Base-by-base conservation (phyloP, 306 rosid genomes). In the Vigna reflexopilosa region DNA sequence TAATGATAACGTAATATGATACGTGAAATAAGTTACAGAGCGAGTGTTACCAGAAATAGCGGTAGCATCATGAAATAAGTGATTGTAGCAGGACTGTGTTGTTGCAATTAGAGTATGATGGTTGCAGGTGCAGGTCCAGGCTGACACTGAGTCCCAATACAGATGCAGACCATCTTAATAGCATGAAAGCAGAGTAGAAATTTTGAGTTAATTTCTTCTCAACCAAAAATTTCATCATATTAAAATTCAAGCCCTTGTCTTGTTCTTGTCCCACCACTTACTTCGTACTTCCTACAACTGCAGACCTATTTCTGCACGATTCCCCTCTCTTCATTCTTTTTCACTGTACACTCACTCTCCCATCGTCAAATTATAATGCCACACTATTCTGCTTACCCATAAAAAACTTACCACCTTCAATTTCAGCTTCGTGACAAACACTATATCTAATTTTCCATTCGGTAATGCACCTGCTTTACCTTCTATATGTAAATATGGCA, bases 251-350 rank as follows among this genome's bases (percentile, higher is more conserved):
- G 22, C 9, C 56, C 68, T 45, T 45, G 50, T 12, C 13, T 45
- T 45, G 79, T 65, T 42, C 72, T 67, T 81, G 79, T 65, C 87
- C 87, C 81, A 88, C 81, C 58, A 7, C 65, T 30, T n/a, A 38
- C 36, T 63, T 42, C 28, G 70, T 70, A 82, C 76, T 72, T 48
- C 63, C 51, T 51, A 80, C 44, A 59, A 69, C 69, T 36, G 63
- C 66, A 69, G 56, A 32, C 36, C 57, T 20, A 76, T 73, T 80
- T 80, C 73, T 20, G 81, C 70, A 75, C 58, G 36, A 28, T 81
- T 62, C 57, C 63, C 52, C 11, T 77, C 77, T 44, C 52, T 63
- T 58, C 30, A 28, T 78, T 66, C 73, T 77, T 73, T 76, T 76
- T 64, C 67, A 24, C 30, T 22, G 14, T 70, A 63, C 45, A 44